Evolutionary conservation across 441 rosid genomes (phyloP), one percentile per base, ranked within the genome.

Genomic region (Euphorbia corollata): DNA sequence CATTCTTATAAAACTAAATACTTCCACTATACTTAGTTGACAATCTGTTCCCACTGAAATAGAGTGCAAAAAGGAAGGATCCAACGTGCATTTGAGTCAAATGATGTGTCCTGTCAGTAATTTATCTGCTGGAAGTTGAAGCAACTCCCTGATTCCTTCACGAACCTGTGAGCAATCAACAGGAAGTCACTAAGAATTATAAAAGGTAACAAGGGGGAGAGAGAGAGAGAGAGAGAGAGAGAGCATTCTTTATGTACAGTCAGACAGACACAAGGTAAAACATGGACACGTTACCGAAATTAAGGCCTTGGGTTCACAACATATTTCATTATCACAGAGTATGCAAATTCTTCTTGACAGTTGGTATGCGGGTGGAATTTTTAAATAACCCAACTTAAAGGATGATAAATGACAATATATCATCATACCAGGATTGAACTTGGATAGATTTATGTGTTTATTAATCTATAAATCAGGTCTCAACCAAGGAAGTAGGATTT

Each of bases 61-160:
- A n/a, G 60, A 11, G 12, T 27, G 59, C 30, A 50, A 9, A 54
- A n/a, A 15, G 47, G 67, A n/a, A 4, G 32, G 4, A 27, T 27
- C 1, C 23, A 12, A 41, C 2, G 55, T 48, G 24, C 18, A 38
- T 64, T 23, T 19, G 50, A 30, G 9, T 61, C 79, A 86, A 68
- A 84, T 79, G 6, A 75, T 38, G 4, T 67, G 86, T 68, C 76
- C 73, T 30, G 81, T 78, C 27, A 75, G 69, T 12, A 74, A 50
- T 74, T 68, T 77, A 68, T 86, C 91, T 0, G 83, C 84, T 6
- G 90, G 87, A 70, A 89, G 82, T 73, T 86, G 75, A 45, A 89
- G 88, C 73, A 86, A 77, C 74, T 91, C 94, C 59, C 90, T 80
- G 24, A 91, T 87, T 63, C 85, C 96, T 82, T 83, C 87, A n/a